Base-by-base conservation (phyloP, 2,329 filamentous ascomycete species). In the Ophiostoma angusticollis region DNA sequence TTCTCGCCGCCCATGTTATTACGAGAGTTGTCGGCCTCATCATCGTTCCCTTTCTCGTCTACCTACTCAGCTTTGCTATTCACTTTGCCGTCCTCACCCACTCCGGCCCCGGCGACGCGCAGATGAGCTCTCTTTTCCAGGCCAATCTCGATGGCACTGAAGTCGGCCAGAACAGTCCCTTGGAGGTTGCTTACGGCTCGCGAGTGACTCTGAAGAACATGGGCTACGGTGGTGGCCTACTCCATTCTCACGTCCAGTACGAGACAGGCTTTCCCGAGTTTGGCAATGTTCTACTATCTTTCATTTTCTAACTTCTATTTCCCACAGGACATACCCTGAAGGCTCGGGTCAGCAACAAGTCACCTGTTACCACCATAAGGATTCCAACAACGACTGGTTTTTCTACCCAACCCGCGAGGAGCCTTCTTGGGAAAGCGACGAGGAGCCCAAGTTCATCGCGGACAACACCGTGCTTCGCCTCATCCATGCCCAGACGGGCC, bases 381-480 rank as follows among this genome's bases (percentile, higher is more conserved):
- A 98, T 67, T 73, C 89, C 58, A 98, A 98, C 74, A 98, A 98
- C 59, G 91, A 98, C 59, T 98, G 91, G 91, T 94, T 93, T 64
- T 87, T 98, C 63, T 95, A 95, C 59, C 91, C 91, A 19, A 94
- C 89, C 64, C 84, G 93, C 46, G 62, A 69, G 39, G 74, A 93
- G 43, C 62, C 71, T 18, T 79, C 82, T 14, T 94, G 78, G 54
- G 70, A 87, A 51, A 62, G 74, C 5, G 77, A 84, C 43, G 76
- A 65, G n/a, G 70, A 77, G 42, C 75, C 80, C 25, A 68, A 84
- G 45, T 93, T 80, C 55, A 74, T 95, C 49, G 78, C 73, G 13
- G 78, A 98, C 56, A 78, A 80, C 45, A 74, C 82, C 52, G 64
- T 74, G 42, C 74, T 98, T 51, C 87, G 91, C 49, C 68, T 98